Percentiles rank a stretch among this genome's conserved stretches.
These are phyloP conservation scores for Rhodotorula sp. DNA, from an alignment of 1,284 basidiomycete species.

Conservation along the genomic window DNA sequence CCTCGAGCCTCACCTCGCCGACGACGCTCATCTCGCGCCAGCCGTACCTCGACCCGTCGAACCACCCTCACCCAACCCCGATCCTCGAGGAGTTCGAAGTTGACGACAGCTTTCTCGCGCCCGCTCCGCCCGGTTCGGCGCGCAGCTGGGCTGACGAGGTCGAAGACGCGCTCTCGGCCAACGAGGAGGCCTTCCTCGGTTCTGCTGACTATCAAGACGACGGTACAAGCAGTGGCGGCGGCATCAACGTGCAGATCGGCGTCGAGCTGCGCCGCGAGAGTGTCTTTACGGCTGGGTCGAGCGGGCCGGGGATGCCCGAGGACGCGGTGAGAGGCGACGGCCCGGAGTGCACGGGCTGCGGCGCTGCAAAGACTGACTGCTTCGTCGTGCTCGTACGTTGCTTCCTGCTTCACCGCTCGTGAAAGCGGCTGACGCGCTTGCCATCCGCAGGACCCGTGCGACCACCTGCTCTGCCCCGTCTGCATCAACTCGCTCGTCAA, in stretches of 20 bases:
- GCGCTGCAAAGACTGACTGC: neutral
- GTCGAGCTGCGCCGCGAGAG: neutral
- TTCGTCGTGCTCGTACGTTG: constrained; percentile 32
- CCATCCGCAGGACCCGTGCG: constrained; percentile 19
- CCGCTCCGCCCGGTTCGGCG: neutral
- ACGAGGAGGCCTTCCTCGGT: neutral
- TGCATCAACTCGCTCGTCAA: constrained; percentile 39
- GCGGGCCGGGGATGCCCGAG: neutral
- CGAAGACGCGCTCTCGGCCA: neutral
- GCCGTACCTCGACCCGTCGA: neutral
- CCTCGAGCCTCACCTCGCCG: neutral
- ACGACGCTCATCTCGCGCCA: constrained; percentile 5
- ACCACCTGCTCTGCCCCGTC: constrained; percentile 28
- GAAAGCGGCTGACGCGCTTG: neutral
- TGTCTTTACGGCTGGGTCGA: neutral
- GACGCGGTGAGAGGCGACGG: neutral
- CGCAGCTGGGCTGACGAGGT: constrained; percentile 3
- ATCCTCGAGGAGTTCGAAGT: constrained; percentile 13
- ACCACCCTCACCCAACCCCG: neutral
- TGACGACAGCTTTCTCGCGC: neutral
- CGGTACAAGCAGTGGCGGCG: neutral
- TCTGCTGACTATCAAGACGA: neutral
- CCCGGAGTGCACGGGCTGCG: constrained; percentile 24
- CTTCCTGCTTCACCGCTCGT: neutral
- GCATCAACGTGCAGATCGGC: neutral